Evolutionary conservation across 768 basidiomycete genomes (phyloP).

Genomic region (Auricularia heimuer): DNA sequence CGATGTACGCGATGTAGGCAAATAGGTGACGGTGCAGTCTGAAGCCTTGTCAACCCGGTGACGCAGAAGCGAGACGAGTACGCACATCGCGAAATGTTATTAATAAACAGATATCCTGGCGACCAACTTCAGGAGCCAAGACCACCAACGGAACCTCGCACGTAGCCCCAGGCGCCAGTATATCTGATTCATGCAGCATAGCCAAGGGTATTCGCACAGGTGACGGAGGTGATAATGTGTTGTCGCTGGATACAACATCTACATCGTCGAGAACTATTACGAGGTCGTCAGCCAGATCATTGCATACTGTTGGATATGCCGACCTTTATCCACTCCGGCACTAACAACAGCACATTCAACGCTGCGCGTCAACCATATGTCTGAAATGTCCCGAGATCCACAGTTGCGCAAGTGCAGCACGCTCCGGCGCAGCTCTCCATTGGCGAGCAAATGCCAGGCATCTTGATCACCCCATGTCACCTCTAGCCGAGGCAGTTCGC

Average conservation of each 20-base stretch:
- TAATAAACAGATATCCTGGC: conserved; percentile 46
- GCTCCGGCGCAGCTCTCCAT: conserved; percentile 58
- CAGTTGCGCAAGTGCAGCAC: conserved; percentile 54
- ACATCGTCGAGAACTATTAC: conserved; percentile 2
- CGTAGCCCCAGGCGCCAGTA: conserved; percentile 38
- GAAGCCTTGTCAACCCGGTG: conserved; percentile 28
- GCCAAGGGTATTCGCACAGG: conserved; percentile 40
- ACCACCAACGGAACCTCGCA: conserved; percentile 43
- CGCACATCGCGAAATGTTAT: conserved; percentile 58
- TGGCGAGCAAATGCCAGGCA: conserved; percentile 39
- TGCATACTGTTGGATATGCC: not conserved
- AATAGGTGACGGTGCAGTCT: conserved; percentile 32
- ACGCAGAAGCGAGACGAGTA: not conserved
- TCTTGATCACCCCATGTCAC: conserved; percentile 31
- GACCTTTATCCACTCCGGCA: conserved; percentile 3
- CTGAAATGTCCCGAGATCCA: conserved; percentile 49
- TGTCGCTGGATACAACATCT: conserved; percentile 38
- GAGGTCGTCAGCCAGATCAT: not conserved
- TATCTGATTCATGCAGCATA: conserved; percentile 14
- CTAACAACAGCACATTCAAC: conserved; percentile 20
- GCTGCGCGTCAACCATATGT: conserved; percentile 62
- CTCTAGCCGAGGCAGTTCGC: conserved; percentile 53
- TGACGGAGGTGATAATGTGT: conserved; percentile 38
- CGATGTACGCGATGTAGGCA: conserved; percentile 46
- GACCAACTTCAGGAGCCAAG: conserved; percentile 40